Evolutionary conservation across 768 basidiomycete species (phyloP).

Genomic region (Pseudohyphozyma bogoriensis): DNA sequence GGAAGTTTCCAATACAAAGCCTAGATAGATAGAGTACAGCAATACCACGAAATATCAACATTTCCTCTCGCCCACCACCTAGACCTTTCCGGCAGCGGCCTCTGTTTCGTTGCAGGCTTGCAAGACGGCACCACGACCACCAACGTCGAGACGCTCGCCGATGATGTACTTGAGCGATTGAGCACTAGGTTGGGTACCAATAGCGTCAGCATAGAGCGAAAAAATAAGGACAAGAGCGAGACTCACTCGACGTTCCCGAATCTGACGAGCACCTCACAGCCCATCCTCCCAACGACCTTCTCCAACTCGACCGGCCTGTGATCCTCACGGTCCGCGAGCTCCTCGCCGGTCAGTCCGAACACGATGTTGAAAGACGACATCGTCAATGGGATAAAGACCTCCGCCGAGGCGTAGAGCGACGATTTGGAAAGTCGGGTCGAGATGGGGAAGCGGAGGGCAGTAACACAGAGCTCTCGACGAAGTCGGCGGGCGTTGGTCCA

Average conservation of each 20-base stretch:
- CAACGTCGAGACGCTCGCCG: constrained; percentile 7
- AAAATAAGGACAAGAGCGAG: not conserved
- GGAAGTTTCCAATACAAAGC: too few species aligned
- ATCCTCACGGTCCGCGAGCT: not conserved
- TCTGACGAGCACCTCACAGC: constrained; percentile 12
- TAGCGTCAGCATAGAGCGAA: not conserved
- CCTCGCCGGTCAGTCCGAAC: constrained; percentile 27
- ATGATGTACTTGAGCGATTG: constrained; percentile 18
- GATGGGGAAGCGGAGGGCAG: constrained; percentile 10
- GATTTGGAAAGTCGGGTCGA: not conserved
- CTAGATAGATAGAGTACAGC: too few species aligned
- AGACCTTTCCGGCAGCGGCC: too few species aligned
- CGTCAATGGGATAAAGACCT: not conserved
- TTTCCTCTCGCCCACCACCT: too few species aligned
- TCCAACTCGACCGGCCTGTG: constrained; percentile 1
- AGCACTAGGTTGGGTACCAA: not conserved
- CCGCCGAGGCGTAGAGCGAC: constrained; percentile 9
- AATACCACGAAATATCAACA: too few species aligned
- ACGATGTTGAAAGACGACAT: constrained; percentile 8
- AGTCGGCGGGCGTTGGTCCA: constrained; percentile 15
- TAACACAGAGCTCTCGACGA: constrained; percentile 2
- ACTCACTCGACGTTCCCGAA: constrained; percentile 26
- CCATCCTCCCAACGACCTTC: constrained; percentile 6
- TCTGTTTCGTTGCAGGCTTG: constrained; percentile 25
- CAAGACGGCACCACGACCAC: constrained; percentile 8